Base-by-base conservation (phyloP, 2,329 filamentous ascomycete genomes). In the Zalaria obscura region DNA sequence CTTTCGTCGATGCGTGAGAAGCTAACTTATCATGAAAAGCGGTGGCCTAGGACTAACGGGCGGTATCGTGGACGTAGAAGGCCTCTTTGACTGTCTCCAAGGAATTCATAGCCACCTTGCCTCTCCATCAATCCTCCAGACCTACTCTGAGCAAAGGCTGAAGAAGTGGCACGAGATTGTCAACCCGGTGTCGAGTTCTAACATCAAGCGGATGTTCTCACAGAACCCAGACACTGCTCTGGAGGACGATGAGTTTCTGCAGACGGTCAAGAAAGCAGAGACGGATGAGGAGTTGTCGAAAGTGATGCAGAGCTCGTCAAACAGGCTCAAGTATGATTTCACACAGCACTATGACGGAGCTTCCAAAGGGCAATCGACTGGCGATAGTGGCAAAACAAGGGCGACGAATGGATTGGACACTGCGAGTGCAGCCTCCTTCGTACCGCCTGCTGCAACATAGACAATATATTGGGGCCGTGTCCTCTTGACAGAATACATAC, bases 141-240 rank as follows among this genome's bases (percentile, higher is more conserved):
- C 52, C 0, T 66, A 62, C 54, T 56, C 58, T 0, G 41, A 52
- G 3, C 56, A 59, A 0, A 46, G 61, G 11, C 47, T 55, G 9
- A 48, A 58, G 5, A 60, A 55, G 28, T 66, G 63, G 39, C 36
- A 55, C 4, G 48, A 52, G 4, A 54, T 58, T 1, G 55, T 64
- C 2, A 62, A 64, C 41, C 45, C 47, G 6, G 36, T 48, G 8
- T 47, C 42, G 6, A 45, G 50, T 39, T 51, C 50, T 45, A 53
- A 53, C 32, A 27, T 52, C 18, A 43, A 50, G 25, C 38, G 51
- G 35, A 47, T 52, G 2, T 33, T 38, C 11, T 48, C 45, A 28
- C 40, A 41, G 3, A 46, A 53, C 43, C 51, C 51, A n/a, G 49
- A 48, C 47, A 53, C 48, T 5, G 51, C 51, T 9, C 34, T 42